phyloP scores from a whole-genome alignment of 2,329 filamentous ascomycete species.

The Venturia pyrina region DNA sequence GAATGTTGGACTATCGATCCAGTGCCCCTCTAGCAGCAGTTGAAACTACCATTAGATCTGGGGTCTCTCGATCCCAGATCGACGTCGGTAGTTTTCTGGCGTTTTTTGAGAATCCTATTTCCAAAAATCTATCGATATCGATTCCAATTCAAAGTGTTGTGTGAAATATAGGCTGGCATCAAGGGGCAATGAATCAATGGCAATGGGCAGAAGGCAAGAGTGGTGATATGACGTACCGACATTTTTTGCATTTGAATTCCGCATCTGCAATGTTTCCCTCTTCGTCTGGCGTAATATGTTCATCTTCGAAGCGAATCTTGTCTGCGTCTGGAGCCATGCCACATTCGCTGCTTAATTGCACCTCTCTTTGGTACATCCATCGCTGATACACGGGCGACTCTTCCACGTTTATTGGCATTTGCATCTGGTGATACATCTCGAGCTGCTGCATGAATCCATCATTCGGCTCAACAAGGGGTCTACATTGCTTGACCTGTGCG shows the following conservation, averaged over 20 bases:
- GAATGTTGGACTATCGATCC: too few relatives aligned
- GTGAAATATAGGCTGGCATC: too few relatives aligned
- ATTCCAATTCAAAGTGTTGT: too few relatives aligned
- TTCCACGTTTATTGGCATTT: slow-evolving; percentile 60
- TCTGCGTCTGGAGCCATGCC: slow-evolving; percentile 68
- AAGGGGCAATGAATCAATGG: too few relatives aligned
- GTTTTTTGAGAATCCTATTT: too few relatives aligned
- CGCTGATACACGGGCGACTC: slow-evolving; percentile 69
- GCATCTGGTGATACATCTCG: slow-evolving; percentile 78
- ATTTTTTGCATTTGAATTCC: slow-evolving; percentile 83
- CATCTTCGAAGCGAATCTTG: slow-evolving; percentile 74
- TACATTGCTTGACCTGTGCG: slow-evolving; percentile 54
- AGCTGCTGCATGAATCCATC: slow-evolving; percentile 85
- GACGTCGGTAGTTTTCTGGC: too few relatives aligned
- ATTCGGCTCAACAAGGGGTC: slow-evolving; percentile 80
- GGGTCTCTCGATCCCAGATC: too few relatives aligned
- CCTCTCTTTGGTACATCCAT: slow-evolving; percentile 57
- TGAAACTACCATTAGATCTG: too few relatives aligned
- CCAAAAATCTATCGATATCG: too few relatives aligned
- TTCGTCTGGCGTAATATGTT: slow-evolving; percentile 30
- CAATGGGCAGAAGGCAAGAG: too few relatives aligned
- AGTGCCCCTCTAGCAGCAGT: too few relatives aligned
- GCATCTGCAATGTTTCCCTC: slow-evolving; percentile 24
- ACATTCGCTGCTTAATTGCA: slow-evolving; percentile 58
- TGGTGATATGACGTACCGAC: slow-evolving; percentile 47